These are phyloP conservation scores for Citrus glauca DNA, from an alignment of 345 rosid species.

Conservation along the genomic window DNA sequence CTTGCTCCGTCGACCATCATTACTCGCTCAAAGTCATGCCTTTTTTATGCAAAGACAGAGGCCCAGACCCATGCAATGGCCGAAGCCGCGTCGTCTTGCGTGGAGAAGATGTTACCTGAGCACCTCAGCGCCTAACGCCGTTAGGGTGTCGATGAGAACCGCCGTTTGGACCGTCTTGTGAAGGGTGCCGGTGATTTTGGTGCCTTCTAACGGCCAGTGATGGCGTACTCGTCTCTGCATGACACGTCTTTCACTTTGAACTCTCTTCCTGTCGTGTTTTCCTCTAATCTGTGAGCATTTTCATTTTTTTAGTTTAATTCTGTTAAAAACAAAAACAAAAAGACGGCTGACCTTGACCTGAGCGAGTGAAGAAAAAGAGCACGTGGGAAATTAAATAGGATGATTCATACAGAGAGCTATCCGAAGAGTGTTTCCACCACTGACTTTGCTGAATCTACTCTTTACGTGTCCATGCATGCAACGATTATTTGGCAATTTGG, in stretches of 20 bases:
- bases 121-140: constrained; percentile 85
- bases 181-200: constrained; percentile 76
- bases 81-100: constrained; percentile 91
- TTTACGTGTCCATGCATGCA: no score
- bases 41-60: constrained; percentile 86
- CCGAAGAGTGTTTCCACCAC: no score
- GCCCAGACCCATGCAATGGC: constrained; percentile 87
- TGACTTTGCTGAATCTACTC: no score
- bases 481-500: no score
- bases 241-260: constrained; percentile 80
- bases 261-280: no score
- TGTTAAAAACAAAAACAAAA: no score
- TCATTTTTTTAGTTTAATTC: no score
- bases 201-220: constrained; percentile 79
- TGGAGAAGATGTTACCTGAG: constrained; percentile 88
- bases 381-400: no score
- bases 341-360: no score
- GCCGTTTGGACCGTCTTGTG: constrained; percentile 96
- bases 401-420: no score
- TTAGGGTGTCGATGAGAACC: constrained; percentile 78
- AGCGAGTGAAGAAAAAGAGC: no score
- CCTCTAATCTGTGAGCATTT: no score
- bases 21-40: constrained; percentile 93
- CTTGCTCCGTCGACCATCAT: constrained; percentile 94
- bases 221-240: constrained; percentile 35